Base-by-base conservation (phyloP, 2,329 filamentous ascomycete species). In the Colletotrichum sp. region DNA sequence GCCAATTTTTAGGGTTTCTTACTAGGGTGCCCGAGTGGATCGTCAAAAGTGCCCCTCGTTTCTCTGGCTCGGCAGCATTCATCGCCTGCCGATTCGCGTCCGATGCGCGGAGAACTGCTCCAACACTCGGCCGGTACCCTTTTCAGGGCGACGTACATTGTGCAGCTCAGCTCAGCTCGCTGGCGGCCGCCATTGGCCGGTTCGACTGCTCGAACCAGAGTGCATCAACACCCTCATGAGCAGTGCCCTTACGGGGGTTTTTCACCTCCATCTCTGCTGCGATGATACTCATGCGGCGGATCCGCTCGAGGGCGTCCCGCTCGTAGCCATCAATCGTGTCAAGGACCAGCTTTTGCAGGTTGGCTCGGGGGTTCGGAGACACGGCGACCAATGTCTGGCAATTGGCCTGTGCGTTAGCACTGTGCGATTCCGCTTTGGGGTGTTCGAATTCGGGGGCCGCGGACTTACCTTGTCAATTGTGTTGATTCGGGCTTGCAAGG, bases 401-500 rank as follows among this genome's bases (percentile, higher is more conserved):
- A 63, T 36, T 57, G 76, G 69, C 61, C 25, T 65, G 49, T 69
- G 72, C 75, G 65, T 77, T 44, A 77, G 75, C 49, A 59, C 39
- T 44, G 68, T 72, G 72, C 68, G 59, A 39, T 22, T 68, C 25
- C 44, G 34, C 19, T 65, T 72, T 22, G 59, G 22, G 22, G 61
- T 52, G 11, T 55, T 25, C 57, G n/a, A 57, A n/a, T 30, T 25
- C 64, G 44, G 57, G 22, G 27, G 32, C 73, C 73, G 70, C 70
- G 64, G 70, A 80, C 84, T 78, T 86, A 93, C 92, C 82, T 92
- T 90, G 80, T 97, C 94, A 75, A 98, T 95, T 0, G 95, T 91
- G 82, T 99, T 96, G 76, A 99, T 93, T 32, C 95, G 91, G 9
- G 95, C 96, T 78, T 96, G 89, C 13, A 99, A 87, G 1, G 89